Evolutionary conservation across 345 rosid species (phyloP).

Genomic region (Linum tenue): DNA sequence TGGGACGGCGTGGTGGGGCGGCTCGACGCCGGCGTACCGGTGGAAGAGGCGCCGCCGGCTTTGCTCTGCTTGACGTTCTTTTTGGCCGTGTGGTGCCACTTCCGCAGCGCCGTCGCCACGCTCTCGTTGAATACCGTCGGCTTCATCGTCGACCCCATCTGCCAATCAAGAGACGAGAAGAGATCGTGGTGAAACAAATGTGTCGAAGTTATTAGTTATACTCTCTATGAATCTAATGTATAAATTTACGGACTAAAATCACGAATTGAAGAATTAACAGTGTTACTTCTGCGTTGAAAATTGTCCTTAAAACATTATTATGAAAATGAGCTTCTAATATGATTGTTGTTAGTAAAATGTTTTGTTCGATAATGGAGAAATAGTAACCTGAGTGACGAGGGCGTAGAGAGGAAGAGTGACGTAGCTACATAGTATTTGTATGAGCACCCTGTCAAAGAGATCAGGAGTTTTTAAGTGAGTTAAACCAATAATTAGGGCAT

Average conservation of each 20-base stretch:
- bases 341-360: neutral
- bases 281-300: neutral
- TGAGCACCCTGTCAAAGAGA: conserved; percentile 14
- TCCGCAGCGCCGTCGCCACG: conserved; percentile 27
- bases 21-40: conserved; percentile 13
- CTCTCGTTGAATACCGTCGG: conserved; percentile 35
- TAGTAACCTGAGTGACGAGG: conserved; percentile 24
- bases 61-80: conserved; percentile 20
- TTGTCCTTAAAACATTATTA: neutral
- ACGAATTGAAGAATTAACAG: too few relatives aligned
- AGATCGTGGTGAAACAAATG: neutral
- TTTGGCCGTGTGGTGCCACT: conserved; percentile 30
- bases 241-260: too few relatives aligned
- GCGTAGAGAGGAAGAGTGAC: conserved; percentile 26
- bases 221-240: too few relatives aligned
- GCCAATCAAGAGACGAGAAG: neutral
- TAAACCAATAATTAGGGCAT: neutral
- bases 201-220: too few relatives aligned
- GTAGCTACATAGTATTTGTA: conserved; percentile 24
- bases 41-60: conserved; percentile 11
- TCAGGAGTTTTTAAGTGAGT: neutral
- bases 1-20: neutral
- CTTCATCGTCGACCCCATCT: conserved; percentile 38
- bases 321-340: neutral
- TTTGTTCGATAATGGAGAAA: neutral